These are phyloP conservation scores for Beauveria varroae DNA, from an alignment of 2,329 filamentous ascomycete genomes.

Conservation along the genomic window DNA sequence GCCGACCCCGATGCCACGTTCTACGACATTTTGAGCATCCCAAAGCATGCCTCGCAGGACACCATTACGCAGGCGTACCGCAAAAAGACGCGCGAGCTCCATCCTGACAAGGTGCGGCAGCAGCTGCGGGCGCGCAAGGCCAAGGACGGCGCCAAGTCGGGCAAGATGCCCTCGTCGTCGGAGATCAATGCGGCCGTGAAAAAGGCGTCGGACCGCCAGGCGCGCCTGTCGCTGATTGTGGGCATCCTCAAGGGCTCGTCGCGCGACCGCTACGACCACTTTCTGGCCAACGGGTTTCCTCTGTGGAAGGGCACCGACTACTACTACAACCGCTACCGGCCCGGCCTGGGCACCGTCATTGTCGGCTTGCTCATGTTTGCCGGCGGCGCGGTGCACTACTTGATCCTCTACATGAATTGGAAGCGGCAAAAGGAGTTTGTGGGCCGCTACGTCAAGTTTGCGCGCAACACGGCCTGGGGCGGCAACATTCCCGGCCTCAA, in stretches of 20 bases:
- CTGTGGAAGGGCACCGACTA: conserved; percentile 96
- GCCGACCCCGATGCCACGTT: conserved; percentile 71
- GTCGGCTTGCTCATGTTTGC: conserved; percentile 72
- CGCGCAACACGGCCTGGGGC: conserved; percentile 83
- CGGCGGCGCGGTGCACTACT: conserved; percentile 82
- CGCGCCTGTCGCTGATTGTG: conserved; percentile 74
- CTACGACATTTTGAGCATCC: conserved; percentile 85
- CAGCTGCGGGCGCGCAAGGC: conserved; percentile 62
- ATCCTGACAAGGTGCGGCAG: conserved; percentile 94
- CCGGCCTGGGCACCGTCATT: conserved; percentile 79
- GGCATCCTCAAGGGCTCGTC: conserved; percentile 76
- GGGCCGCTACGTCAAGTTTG: conserved; percentile 83
- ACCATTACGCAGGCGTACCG: conserved; percentile 93
- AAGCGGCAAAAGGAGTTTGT: conserved; percentile 88
- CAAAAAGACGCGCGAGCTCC: conserved; percentile 73
- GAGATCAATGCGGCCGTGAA: conserved; percentile 76
- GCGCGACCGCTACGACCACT: conserved; percentile 89
- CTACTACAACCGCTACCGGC: conserved; percentile 92
- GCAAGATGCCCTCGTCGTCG: conserved; percentile 62
- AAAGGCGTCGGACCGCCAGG: conserved; percentile 73
- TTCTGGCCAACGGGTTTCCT: conserved; percentile 87
- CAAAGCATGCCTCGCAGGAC: conserved; percentile 65
- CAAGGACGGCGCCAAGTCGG: conserved; percentile 56
- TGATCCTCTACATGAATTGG: conserved; percentile 77
- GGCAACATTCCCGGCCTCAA: conserved; percentile 70